Percentiles rank a stretch among this genome's conserved stretches.
Evolutionary conservation across 345 rosid species (phyloP).

Genomic region (Nasturtium officinale): DNA sequence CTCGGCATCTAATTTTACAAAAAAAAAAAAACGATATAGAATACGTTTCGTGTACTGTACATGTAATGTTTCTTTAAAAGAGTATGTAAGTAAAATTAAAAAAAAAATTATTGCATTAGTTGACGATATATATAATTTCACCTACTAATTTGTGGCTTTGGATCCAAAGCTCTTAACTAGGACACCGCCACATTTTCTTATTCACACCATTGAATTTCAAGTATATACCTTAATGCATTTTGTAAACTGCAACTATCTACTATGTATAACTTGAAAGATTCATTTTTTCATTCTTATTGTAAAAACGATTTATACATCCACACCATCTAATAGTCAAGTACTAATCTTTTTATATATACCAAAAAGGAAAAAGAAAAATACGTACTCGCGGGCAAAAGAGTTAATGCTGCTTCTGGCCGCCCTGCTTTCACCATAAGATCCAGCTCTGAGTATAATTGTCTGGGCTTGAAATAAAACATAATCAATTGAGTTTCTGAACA

Average conservation of each 20-base stretch:
- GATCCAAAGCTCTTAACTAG: not conserved
- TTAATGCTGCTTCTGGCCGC: not conserved
- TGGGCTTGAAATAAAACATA: not conserved
- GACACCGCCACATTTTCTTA: not conserved
- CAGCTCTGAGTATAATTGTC: not conserved
- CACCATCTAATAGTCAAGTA: no score
- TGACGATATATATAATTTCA: not conserved
- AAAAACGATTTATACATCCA: not conserved
- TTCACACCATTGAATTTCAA: not conserved
- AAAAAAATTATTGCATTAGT: not conserved
- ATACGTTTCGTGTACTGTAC: not conserved
- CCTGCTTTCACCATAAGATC: not conserved
- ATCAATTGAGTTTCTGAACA: conserved; percentile 2
- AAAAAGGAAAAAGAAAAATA: no score
- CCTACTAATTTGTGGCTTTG: not conserved
- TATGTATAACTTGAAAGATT: not conserved
- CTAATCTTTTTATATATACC: no score
- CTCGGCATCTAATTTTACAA: not conserved
- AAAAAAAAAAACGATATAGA: not conserved
- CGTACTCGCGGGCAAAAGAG: not conserved
- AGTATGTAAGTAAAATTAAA: not conserved
- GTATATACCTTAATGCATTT: not conserved
- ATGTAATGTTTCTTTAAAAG: not conserved
- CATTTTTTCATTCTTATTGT: not conserved
- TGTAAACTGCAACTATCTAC: not conserved